Conservation (phyloP, 129 eudicot genomes). For the Erigeron canadensis region DNA sequence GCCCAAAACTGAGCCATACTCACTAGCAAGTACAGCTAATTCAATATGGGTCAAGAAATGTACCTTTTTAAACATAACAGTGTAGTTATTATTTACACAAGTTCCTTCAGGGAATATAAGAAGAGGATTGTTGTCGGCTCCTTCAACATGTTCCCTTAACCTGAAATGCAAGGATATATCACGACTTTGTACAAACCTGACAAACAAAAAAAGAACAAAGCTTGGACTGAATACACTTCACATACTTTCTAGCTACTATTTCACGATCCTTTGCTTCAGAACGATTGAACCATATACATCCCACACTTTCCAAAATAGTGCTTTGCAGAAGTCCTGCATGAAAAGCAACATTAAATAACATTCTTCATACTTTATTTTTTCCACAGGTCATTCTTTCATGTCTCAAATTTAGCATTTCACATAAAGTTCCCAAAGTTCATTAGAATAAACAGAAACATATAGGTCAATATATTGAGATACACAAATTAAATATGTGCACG, state of each 20-base stretch:
- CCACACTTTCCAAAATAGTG: slow-evolving; percentile 95
- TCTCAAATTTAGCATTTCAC: neutral
- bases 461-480: neutral
- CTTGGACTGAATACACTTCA: slow-evolving; percentile 6
- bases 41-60: neutral
- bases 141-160: slow-evolving; percentile 93
- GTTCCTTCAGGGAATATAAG: slow-evolving; percentile 99
- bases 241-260: slow-evolving; percentile 95
- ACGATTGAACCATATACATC: slow-evolving; percentile 99
- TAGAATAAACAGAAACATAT: too few relatives aligned
- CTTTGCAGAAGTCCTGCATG: slow-evolving; percentile 86
- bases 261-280: slow-evolving; percentile 97
- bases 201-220: slow-evolving; percentile 6
- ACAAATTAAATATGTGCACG: slow-evolving; percentile 24
- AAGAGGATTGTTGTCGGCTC: slow-evolving; percentile 94
- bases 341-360: neutral
- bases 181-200: slow-evolving; percentile 7
- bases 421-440: neutral
- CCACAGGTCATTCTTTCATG: neutral
- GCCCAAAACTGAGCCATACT: neutral
- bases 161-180: slow-evolving; percentile 41
- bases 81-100: slow-evolving; percentile 93
- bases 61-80: slow-evolving; percentile 57
- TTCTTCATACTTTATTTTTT: neutral
- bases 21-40: neutral